Evolutionary conservation across 129 eudicot genomes (phyloP), one percentile per base, ranked within the genome.

Genomic region (Flaveria bidentis): DNA sequence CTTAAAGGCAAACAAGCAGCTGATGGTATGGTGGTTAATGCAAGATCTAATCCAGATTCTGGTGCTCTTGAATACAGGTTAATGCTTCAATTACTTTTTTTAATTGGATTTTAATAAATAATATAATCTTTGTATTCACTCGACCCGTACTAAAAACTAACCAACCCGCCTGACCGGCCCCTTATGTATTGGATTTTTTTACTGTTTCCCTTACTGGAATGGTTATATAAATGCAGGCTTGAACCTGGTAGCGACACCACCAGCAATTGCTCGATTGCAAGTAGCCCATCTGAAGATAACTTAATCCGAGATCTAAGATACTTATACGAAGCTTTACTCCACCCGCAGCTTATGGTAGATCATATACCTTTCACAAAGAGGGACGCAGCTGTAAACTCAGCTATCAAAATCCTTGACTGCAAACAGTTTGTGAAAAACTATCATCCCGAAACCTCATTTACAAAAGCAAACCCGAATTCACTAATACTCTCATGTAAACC

Each of bases 41-140:
- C 90, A 50, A 88, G 97, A 9, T 84, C 88, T 64, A 77, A 22
- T 78, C 87, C 97, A 17, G 90, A 83, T 50, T 85, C 98, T 2
- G 88, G 96, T 78, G 93, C 89, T 69, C 81, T 88, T 71, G 98
- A 93, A 86, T 93, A 85, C 80, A 88, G 96, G 98, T 93, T 26
- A 78, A 82, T 53, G 9, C 45, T 41, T 53, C 45, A 23, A 11
- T 25, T 15, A 2, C 45, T 20, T 39, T 28, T n/a, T 6, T 4
- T 2, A 1, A 30, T 30, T 58, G 42, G 42, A 6, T 36, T 15
- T 65, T 60, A 23, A 16, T 49, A 46, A 18, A n/a, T 64, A 28
- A 15, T 28, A 62, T 30, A 5, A 62, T 5, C 68, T 58, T 9
- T 3, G 36, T 23, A 22, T 2, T 55, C 9, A 55, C 62, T 30